Percentiles rank a stretch among this genome's conserved stretches.
Evolutionary conservation across 192 early-diverging fungal genomes (phyloP).

Genomic region (Mycoemilia scoparia): DNA sequence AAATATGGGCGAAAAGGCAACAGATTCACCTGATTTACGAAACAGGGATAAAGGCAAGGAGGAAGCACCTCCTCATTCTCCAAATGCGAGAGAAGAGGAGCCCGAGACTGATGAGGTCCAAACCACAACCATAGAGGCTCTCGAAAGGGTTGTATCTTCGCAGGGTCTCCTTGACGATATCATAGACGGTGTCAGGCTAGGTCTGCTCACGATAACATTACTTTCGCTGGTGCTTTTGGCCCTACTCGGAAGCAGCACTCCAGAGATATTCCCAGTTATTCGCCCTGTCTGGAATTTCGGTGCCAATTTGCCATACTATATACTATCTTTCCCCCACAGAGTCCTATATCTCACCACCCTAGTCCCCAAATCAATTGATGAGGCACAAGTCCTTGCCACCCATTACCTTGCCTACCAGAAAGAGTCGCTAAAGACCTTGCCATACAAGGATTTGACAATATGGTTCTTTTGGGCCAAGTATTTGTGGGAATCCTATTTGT

Average conservation of each 20-base stretch:
- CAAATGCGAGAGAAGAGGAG: no score
- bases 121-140: no score
- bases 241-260: conserved; percentile 15
- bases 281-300: conserved; percentile 16
- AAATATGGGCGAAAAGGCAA: no score
- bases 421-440: conserved; percentile 22
- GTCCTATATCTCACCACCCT: neutral
- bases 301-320: conserved; percentile 3
- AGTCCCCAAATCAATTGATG: conserved; percentile 9
- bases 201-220: conserved; percentile 10
- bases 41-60: no score
- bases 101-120: no score
- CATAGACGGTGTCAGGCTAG: conserved; percentile 26
- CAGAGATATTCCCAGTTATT: conserved; percentile 16
- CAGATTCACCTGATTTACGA: no score
- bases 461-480: conserved; percentile 52
- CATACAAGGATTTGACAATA: conserved; percentile 69
- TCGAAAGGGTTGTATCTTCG: no score
- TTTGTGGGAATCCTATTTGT: conserved; percentile 65
- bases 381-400: conserved; percentile 1
- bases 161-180: conserved; percentile 30
- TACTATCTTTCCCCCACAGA: conserved; percentile 9
- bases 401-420: neutral
- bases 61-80: no score
- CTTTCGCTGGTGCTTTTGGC: conserved; percentile 14